Base-by-base conservation (phyloP, 2,329 filamentous ascomycete species). In the Phaeoacremonium minimum region DNA sequence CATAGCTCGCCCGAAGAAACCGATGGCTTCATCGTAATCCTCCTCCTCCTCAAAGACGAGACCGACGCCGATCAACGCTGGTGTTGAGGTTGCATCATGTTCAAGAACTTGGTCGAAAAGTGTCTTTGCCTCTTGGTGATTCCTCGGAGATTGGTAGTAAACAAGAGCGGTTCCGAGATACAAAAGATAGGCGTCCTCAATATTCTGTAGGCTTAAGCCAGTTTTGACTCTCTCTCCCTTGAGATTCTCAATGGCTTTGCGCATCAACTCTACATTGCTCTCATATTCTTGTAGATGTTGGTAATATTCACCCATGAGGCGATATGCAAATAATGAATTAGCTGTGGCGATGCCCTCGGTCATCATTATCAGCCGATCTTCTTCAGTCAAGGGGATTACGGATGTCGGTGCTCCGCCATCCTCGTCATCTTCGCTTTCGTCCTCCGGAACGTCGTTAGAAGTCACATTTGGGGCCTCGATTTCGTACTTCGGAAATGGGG, bases 11-110 rank as follows among this genome's bases (percentile, higher is more conserved):
- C 74, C 75, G 11, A 98, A 65, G 51, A 95, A 96, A 18, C 84
- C 76, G 28, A 90, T 80, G 0, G 94, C 93, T 50, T 87, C 75
- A 32, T 77, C 71, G 50, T 87, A 96, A 44, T 97, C 85, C 51
- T 95, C 85, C 46, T 95, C 89, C 50, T 97, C 93, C 58, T 96
- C 89, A 32, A 90, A 83, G 28, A 98, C 91, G 16, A 97, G 64
- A 2, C 93, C 94, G 20, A 96, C 80, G 1, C 93, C 93, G 31
- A 97, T 86, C 43, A 98, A 68, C 3, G 90, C 90, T 18, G 80
- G 67, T 1, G 89, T 94, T 1, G 85, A 90, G 4, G 77, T 78
- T 3, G 81, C 74, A 38, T 94, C 88, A 17, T 85, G 77, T 32
- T 77, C 69, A 1, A 98, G 71, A 5, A 97, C 85, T 18, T 76